Evolutionary conservation across 805 yeast genomes (phyloP).

Genomic region (Zygosaccharomyces bailii): DNA sequence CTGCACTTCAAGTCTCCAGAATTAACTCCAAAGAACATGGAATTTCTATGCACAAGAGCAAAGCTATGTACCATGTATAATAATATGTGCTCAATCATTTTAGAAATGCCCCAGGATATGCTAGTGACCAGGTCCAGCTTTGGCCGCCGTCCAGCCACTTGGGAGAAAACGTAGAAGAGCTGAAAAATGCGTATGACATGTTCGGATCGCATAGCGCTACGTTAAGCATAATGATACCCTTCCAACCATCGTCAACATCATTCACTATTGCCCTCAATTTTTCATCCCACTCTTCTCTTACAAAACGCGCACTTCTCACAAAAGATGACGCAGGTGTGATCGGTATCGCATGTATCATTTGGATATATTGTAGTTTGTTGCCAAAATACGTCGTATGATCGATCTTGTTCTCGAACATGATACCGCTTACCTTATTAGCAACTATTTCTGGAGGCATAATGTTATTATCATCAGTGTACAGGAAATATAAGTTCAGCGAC

Average conservation of each 20-base stretch:
- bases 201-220: slow-evolving; percentile 70
- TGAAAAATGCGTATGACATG: slow-evolving; percentile 59
- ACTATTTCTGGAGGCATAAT: slow-evolving; percentile 55
- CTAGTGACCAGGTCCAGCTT: slow-evolving; percentile 80
- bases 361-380: slow-evolving; percentile 66
- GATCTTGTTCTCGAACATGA: slow-evolving; percentile 65
- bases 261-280: slow-evolving; percentile 45
- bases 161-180: slow-evolving; percentile 50
- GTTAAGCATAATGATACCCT: slow-evolving; percentile 68
- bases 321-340: slow-evolving; percentile 64
- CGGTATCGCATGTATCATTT: slow-evolving; percentile 77
- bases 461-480: slow-evolving; percentile 50
- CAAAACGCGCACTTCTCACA: slow-evolving; percentile 52
- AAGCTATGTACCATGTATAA: too few species aligned
- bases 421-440: slow-evolving; percentile 68
- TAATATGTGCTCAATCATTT: not conserved
- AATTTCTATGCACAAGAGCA: too few species aligned
- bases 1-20: too few species aligned
- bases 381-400: slow-evolving; percentile 78
- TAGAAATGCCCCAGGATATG: slow-evolving; percentile 52
- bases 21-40: too few species aligned
- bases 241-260: slow-evolving; percentile 63
- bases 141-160: slow-evolving; percentile 75
- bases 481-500: slow-evolving; percentile 53
- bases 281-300: slow-evolving; percentile 60